Percentiles rank a stretch among this genome's conserved stretches.
Conservation (phyloP, 495 filamentous ascomycete species). For the Lasiosphaeria hispida region DNA sequence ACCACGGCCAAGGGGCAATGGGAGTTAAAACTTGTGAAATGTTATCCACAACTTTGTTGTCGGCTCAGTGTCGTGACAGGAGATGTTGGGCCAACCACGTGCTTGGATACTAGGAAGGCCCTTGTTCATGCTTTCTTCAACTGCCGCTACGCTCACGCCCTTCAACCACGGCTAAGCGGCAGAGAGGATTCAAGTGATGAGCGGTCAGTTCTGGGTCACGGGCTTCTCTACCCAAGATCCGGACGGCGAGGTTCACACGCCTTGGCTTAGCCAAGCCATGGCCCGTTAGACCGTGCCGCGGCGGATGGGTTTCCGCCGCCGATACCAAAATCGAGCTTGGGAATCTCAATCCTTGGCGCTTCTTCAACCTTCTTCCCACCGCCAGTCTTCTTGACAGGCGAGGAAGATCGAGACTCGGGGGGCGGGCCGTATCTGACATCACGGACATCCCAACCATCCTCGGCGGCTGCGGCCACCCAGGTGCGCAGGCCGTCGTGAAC, state of each 20-base stretch:
- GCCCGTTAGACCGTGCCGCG: constrained; percentile 26
- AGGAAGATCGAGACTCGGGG: constrained; percentile 46
- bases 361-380: constrained; percentile 35
- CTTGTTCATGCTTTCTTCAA: no score
- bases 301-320: constrained; percentile 15
- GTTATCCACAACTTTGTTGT: background rate
- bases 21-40: background rate
- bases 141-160: no score
- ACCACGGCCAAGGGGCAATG: constrained; percentile 4
- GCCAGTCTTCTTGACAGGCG: constrained; percentile 46
- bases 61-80: no score
- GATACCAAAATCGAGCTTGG: constrained; percentile 48
- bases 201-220: no score
- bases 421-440: constrained; percentile 72
- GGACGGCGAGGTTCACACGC: no score
- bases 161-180: no score
- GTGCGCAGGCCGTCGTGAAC: constrained; percentile 86
- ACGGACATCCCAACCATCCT: constrained; percentile 81
- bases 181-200: no score
- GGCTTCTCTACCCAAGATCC: no score
- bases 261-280: constrained; percentile 34
- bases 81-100: no score
- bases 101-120: no score
- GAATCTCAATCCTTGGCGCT: constrained; percentile 57
- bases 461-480: constrained; percentile 83